Evolutionary conservation across 2,329 filamentous ascomycete species (phyloP).

Genomic region (Beauveria medogensis): DNA sequence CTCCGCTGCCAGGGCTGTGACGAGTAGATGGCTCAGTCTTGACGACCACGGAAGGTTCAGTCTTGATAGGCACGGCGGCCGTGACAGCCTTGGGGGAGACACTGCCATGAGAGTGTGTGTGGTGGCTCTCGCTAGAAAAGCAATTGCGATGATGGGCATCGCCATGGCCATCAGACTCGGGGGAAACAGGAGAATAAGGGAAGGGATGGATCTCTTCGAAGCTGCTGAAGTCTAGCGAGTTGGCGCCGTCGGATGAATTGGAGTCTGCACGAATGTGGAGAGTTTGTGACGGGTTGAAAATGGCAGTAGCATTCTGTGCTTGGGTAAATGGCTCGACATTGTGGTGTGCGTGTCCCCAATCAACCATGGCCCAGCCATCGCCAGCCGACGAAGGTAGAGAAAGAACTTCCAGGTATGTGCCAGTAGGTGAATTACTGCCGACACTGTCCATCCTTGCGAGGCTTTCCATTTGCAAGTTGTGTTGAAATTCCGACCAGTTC

Average conservation of each 20-base stretch:
- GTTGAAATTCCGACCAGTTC: slow-evolving; percentile 74
- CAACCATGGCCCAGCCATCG: slow-evolving; percentile 79
- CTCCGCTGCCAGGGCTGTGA: slow-evolving; percentile 52
- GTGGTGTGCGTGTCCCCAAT: slow-evolving; percentile 62
- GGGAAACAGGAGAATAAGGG: slow-evolving; percentile 73
- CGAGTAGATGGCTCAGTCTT: slow-evolving; percentile 45
- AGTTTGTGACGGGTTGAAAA: slow-evolving; percentile 89
- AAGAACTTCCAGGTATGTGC: slow-evolving; percentile 70
- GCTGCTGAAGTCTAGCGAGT: slow-evolving; percentile 62
- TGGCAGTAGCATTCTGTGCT: slow-evolving; percentile 44
- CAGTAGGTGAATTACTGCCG: slow-evolving; percentile 37
- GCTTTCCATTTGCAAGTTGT: slow-evolving; percentile 45
- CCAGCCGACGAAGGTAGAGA: slow-evolving; percentile 77
- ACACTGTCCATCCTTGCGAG: slow-evolving; percentile 32
- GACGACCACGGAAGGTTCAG: slow-evolving; percentile 24
- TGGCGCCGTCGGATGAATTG: slow-evolving; percentile 69
- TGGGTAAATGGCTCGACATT: slow-evolving; percentile 54
- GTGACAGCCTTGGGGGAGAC: slow-evolving; percentile 63
- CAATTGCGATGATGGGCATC: slow-evolving; percentile 56
- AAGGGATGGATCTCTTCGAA: slow-evolving; percentile 71
- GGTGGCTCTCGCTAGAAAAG: slow-evolving; percentile 47
- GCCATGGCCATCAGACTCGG: slow-evolving; percentile 66
- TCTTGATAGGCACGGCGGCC: slow-evolving; percentile 62
- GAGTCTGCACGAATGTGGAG: slow-evolving; percentile 82
- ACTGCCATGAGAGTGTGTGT: slow-evolving; percentile 35